Evolutionary conservation across 352 stramenopile genomes (phyloP), one percentile per base, ranked within the genome.

Genomic region (Phytophthora aleatoria): DNA sequence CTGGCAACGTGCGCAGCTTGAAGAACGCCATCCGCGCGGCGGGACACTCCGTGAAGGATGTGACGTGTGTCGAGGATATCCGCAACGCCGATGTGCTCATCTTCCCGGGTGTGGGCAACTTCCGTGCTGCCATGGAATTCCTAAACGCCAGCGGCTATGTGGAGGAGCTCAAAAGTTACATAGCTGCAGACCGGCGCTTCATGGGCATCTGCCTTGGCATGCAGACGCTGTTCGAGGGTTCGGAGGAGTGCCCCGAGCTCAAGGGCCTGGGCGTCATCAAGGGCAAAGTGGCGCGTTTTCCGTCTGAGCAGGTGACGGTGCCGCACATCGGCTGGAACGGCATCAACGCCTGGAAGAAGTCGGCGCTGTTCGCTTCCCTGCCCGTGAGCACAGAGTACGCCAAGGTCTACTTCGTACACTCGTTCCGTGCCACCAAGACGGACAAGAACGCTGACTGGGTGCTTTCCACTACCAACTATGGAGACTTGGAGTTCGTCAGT

Each of bases 271-370:
- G 96, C 26, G 76, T 99, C 9, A 96, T 99, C 67, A 91, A 91
- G 30, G 96, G 96, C 44, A 86, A 79, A 48, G 90, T 99, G n/a
- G 70, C 88, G 24, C 85, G 87, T 44, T 99, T 99, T 68, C 82
- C 85, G 27, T 83, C 78, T 8, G 77, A 81, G 9, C 66, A 93
- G 28, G 69, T 94, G 50, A 73, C 81, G 8, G 96, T 99, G 31
- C 97, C 97, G 16, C 96, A 99, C 73, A 99, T 99, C 73, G 97
- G 97, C 61, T 99, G 97, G 97, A 99, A 99, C 80, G 96, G 93
- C 26, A 57, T 98, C n/a, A 94, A 84, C 31, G 67, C 85, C 27
- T 94, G 93, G 71, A 97, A 98, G 71, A 66, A 89, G 31, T 95
- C 87, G 60, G 67, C 74, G 27, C 69, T 96, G 15, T 91, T 95